These are phyloP conservation scores for Metschnikowia sp. DNA, from an alignment of 805 yeast genomes.

Conservation along the genomic window DNA sequence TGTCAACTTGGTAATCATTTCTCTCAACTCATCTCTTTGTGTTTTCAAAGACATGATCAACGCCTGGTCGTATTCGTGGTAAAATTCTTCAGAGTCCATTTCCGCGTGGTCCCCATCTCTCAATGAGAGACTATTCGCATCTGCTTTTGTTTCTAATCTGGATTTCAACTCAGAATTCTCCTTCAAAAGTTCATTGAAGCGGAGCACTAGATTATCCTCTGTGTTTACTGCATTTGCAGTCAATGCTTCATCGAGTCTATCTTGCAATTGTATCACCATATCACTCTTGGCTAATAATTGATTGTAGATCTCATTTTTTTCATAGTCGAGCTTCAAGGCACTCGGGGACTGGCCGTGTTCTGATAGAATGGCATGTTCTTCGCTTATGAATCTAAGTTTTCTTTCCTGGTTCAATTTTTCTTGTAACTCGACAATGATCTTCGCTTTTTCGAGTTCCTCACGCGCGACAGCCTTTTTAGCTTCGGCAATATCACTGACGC, in stretches of 20 bases:
- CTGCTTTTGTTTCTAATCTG: constrained; percentile 1
- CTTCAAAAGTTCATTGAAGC: constrained; percentile 36
- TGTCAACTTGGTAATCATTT: constrained; percentile 37
- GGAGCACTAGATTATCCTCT: constrained; percentile 34
- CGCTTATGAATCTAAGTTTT: constrained; percentile 62
- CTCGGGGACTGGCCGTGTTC: constrained; percentile 54
- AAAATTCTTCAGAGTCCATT: constrained; percentile 5
- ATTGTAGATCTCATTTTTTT: constrained; percentile 50
- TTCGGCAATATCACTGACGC: neutral
- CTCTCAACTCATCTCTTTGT: constrained; percentile 43
- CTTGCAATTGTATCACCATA: constrained; percentile 41
- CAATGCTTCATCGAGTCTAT: constrained; percentile 40
- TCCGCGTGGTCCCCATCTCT: neutral
- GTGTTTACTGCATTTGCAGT: constrained; percentile 21
- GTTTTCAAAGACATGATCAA: constrained; percentile 15
- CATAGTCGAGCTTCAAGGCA: constrained; percentile 52
- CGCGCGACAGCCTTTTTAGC: neutral
- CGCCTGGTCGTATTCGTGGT: constrained; percentile 14
- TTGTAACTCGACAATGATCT: constrained; percentile 48
- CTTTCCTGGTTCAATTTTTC: constrained; percentile 62
- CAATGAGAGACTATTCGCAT: neutral
- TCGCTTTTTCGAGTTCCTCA: constrained; percentile 21
- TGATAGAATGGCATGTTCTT: constrained; percentile 58
- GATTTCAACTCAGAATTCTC: constrained; percentile 42
- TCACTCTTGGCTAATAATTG: constrained; percentile 49